These are phyloP conservation scores for Yamadazyma diospyri DNA, from an alignment of 1,139 yeast genomes.

Conservation along the genomic window DNA sequence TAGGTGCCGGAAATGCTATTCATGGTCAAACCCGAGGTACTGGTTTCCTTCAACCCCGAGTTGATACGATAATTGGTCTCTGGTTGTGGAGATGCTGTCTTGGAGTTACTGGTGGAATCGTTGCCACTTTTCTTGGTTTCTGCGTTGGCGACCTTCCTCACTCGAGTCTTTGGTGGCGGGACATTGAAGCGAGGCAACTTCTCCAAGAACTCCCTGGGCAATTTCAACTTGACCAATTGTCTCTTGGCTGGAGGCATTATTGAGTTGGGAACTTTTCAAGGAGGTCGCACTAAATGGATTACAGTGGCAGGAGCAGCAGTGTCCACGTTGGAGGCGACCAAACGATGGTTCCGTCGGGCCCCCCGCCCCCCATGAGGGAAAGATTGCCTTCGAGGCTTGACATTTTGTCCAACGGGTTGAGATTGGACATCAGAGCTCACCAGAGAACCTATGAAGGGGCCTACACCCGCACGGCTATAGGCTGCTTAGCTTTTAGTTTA, in stretches of 20 bases:
- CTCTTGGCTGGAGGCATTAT: slow-evolving; percentile 32
- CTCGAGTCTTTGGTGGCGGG: slow-evolving; percentile 29
- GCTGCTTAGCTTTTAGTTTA: slow-evolving; percentile 44
- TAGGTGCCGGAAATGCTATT: slow-evolving; percentile 28
- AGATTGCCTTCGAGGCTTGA: slow-evolving; percentile 36
- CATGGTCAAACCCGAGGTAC: slow-evolving; percentile 43
- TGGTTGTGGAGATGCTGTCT: slow-evolving; percentile 17
- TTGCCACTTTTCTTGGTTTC: slow-evolving; percentile 24
- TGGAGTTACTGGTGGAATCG: slow-evolving; percentile 8
- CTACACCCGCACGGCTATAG: slow-evolving; percentile 51
- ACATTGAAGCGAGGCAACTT: slow-evolving; percentile 35
- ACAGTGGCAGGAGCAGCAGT: slow-evolving; percentile 4
- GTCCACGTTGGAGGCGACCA: slow-evolving; percentile 1
- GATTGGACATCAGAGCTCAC: slow-evolving; percentile 55
- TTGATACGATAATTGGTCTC: slow-evolving; percentile 28
- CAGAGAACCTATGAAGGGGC: slow-evolving; percentile 64
- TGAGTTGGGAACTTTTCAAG: background rate
- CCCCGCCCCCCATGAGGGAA: slow-evolving; percentile 3
- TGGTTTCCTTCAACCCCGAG: slow-evolving; percentile 39
- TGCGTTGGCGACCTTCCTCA: slow-evolving; percentile 24
- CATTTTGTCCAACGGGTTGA: slow-evolving; percentile 32
- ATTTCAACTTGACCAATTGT: slow-evolving; percentile 31
- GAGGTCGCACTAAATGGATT: too few relatives aligned
- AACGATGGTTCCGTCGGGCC: too few relatives aligned
- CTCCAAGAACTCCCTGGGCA: slow-evolving; percentile 27